Evolutionary conservation across 257 asterid species (phyloP), one percentile per base, ranked within the genome.

Genomic region (Scutellaria baicalensis): DNA sequence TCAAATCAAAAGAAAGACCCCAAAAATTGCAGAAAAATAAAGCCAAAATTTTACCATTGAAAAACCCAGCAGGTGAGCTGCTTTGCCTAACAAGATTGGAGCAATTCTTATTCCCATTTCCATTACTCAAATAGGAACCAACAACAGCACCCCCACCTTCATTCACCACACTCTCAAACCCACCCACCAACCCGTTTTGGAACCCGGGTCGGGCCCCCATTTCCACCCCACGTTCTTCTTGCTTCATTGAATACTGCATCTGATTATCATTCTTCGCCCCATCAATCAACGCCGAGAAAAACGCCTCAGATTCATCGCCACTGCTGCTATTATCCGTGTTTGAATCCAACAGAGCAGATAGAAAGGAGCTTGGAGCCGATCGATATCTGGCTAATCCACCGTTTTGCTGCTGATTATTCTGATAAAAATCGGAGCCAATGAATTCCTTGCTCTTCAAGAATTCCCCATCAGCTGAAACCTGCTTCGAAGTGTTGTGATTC

Each of bases 11-110:
- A 67, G 5, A 14, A 17, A 17, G 36, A 18, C 6, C 10, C 23
- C 23, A 14, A 18, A 17, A 60, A 3, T 40, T 17, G 16, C 33
- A 38, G 5, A 18, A 9, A 18, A 18, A 59, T 74, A 47, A 36
- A 14, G 2, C n/a, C 6, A 35, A 60, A 59, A 48, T 3, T 3
- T 21, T 90, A 93, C 98, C 97, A 73, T 84, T 75, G 77, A 93
- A 85, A 71, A 90, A 83, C 9, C 93, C 97, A 78, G 95, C 92
- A 33, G 98, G 98, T 13, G 98, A 93, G 80, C 98, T 93, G 75
- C 88, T 93, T 27, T 93, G 98, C 72, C 95, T 84, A 48, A 83
- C 47, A 50, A 93, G 98, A 84, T 68, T 80, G 1, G 96, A 82
- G 72, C 76, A 12, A 75, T 72, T 82, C 62, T 75, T 59, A 65